phyloP scores from a whole-genome alignment of 2,329 filamentous ascomycete species.

The Coccinonectria pachysandricola region DNA sequence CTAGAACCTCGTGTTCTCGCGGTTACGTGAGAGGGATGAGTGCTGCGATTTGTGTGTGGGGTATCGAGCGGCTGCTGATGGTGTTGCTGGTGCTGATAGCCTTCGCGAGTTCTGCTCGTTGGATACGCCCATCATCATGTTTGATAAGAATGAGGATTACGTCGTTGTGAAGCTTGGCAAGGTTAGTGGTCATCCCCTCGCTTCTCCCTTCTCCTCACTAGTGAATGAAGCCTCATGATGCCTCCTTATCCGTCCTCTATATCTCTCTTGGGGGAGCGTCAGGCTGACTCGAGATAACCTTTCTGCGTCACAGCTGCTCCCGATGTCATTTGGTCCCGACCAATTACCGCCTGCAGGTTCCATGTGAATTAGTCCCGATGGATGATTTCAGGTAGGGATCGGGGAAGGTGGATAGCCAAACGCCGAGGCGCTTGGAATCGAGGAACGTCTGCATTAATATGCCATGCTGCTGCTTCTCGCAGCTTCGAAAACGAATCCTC shows the following conservation, averaged over 20 bases:
- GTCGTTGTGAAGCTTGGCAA: conserved; percentile 60
- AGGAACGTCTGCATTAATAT: too few species aligned
- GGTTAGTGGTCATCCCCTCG: conserved; percentile 28
- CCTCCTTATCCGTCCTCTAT: too few species aligned
- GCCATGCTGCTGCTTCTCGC: too few species aligned
- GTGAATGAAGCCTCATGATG: conserved; percentile 7
- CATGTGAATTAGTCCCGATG: too few species aligned
- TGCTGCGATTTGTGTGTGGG: conserved; percentile 1
- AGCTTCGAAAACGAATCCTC: too few species aligned
- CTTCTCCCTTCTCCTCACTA: not conserved
- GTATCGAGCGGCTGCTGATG: conserved; percentile 6
- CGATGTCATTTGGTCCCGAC: conserved; percentile 58
- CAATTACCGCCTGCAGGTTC: conserved; percentile 37
- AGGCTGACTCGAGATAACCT: too few species aligned
- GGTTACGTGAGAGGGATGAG: too few species aligned
- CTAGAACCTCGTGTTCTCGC: too few species aligned
- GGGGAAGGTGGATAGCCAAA: too few species aligned
- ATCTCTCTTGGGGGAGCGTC: too few species aligned
- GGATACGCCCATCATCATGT: conserved; percentile 80
- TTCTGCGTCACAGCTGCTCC: conserved; percentile 44
- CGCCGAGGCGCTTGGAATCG: too few species aligned
- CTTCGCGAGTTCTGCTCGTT: conserved; percentile 66
- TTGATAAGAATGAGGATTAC: conserved; percentile 68
- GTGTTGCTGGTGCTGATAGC: conserved; percentile 27
- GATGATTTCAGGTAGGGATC: too few species aligned